A percentile compares a stretch with the other conserved stretches of the same genome.
These are phyloP conservation scores for Andrographis paniculata DNA, from an alignment of 305 asterid genomes.

Conservation along the genomic window DNA sequence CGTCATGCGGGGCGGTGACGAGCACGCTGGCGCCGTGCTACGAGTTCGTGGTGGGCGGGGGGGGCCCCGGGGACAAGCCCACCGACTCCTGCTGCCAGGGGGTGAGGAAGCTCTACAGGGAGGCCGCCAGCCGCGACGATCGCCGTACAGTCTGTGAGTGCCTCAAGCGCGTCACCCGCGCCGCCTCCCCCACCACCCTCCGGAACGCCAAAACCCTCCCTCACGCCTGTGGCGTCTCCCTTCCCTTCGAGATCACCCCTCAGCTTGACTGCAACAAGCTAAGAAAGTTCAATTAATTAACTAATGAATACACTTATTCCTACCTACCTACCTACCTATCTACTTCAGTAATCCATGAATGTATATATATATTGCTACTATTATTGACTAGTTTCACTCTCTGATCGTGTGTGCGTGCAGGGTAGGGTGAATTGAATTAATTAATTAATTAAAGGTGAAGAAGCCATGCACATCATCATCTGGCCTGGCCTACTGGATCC, in stretches of 20 bases:
- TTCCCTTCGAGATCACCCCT: not conserved
- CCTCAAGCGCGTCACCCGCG: not conserved
- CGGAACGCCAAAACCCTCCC: not conserved
- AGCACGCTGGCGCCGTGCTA: not conserved
- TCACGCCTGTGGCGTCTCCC: not conserved
- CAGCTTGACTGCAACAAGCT: not conserved
- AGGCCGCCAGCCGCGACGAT: not conserved
- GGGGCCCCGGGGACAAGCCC: not conserved
- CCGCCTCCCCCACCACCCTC: not conserved
- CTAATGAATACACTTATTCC: too few relatives aligned
- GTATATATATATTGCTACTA: too few relatives aligned
- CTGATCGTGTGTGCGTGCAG: too few relatives aligned
- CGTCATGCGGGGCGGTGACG: not conserved
- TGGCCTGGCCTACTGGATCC: too few relatives aligned
- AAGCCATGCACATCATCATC: too few relatives aligned
- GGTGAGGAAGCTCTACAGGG: not conserved
- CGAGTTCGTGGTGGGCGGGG: not conserved
- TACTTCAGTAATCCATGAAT: too few relatives aligned
- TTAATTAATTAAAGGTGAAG: too few relatives aligned
- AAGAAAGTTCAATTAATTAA: too few relatives aligned
- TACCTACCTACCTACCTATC: too few relatives aligned
- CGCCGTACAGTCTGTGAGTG: not conserved
- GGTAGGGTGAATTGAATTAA: too few relatives aligned
- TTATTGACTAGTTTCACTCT: too few relatives aligned
- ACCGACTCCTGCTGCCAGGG: not conserved